These are phyloP conservation scores for Aspergillus puulaauensis DNA, from an alignment of 2,329 filamentous ascomycete genomes.

Conservation along the genomic window DNA sequence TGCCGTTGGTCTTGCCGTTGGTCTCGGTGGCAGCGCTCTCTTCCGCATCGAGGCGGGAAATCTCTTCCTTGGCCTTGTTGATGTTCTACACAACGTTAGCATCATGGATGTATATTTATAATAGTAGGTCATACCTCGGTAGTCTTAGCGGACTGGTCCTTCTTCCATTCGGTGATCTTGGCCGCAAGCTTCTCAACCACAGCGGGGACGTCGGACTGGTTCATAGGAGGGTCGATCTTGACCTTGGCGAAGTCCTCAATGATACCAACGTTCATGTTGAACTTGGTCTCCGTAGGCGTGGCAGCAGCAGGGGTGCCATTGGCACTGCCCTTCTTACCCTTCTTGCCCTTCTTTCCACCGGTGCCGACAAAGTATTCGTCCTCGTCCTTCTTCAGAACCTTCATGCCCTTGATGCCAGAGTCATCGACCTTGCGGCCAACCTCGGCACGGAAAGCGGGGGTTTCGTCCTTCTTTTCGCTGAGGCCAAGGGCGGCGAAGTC, in stretches of 20 bases:
- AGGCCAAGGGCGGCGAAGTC: conserved; percentile 63
- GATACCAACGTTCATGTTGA: conserved; percentile 85
- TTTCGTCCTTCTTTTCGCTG: conserved; percentile 43
- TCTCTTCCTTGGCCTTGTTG: conserved; percentile 93
- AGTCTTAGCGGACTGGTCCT: conserved; percentile 84
- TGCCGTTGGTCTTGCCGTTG: conserved; percentile 41
- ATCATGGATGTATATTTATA: not conserved
- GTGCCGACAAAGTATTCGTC: conserved; percentile 77
- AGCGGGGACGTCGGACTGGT: conserved; percentile 74
- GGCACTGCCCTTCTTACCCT: conserved; percentile 69
- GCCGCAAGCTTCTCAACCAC: conserved; percentile 86
- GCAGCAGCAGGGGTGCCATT: conserved; percentile 50
- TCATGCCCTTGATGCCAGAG: conserved; percentile 79
- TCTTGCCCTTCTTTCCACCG: conserved; percentile 82
- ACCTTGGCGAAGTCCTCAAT: conserved; percentile 87
- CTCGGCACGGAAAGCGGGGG: conserved; percentile 74
- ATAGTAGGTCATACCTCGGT: conserved; percentile 67
- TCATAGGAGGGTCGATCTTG: conserved; percentile 84
- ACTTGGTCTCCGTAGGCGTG: conserved; percentile 58
- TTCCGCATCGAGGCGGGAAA: conserved; percentile 77
- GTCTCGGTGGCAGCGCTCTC: conserved; percentile 51
- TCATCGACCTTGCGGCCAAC: conserved; percentile 82
- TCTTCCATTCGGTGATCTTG: conserved; percentile 90
- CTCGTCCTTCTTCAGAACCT: conserved; percentile 81
- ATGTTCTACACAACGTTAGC: conserved; percentile 69